A percentile compares a stretch with the other conserved stretches of the same genome.
Evolutionary conservation across 352 stramenopile genomes (phyloP).

Genomic region (Pythium sukuiense): DNA sequence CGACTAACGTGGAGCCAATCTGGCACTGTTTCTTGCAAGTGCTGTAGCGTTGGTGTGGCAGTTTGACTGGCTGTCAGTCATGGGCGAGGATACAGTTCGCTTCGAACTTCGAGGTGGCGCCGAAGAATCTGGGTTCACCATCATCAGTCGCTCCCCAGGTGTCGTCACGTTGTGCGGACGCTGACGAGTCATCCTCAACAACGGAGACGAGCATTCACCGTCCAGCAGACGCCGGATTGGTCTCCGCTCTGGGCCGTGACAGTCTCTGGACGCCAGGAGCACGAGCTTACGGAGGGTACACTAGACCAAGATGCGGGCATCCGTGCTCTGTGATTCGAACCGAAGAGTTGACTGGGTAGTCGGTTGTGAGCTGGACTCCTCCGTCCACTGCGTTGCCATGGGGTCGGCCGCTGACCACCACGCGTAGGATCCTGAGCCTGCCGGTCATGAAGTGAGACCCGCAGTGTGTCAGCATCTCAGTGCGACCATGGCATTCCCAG

Average conservation of each 20-base stretch:
- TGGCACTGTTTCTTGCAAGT: background rate
- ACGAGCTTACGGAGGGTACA: background rate
- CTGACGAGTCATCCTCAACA: background rate
- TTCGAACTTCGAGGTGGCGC: background rate
- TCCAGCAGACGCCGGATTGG: constrained; percentile 1
- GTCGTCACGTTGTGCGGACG: constrained; percentile 1
- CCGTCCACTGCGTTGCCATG: background rate
- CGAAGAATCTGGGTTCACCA: constrained; percentile 3
- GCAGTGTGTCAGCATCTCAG: background rate
- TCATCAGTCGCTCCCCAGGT: background rate
- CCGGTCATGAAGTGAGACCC: background rate
- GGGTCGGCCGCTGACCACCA: background rate
- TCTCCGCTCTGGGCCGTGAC: background rate
- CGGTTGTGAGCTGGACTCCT: background rate
- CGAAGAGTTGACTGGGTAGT: background rate
- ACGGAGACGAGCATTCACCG: background rate
- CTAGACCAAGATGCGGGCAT: too few relatives aligned
- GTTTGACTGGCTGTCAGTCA: background rate
- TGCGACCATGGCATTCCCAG: background rate
- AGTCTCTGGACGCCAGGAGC: background rate
- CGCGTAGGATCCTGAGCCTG: background rate
- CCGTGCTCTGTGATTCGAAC: too few relatives aligned
- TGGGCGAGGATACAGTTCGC: background rate
- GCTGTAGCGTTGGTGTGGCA: background rate
- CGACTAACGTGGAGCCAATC: too few relatives aligned